Base-by-base conservation (phyloP, 2,329 filamentous ascomycete species). In the Metarhizium anisopliae region DNA sequence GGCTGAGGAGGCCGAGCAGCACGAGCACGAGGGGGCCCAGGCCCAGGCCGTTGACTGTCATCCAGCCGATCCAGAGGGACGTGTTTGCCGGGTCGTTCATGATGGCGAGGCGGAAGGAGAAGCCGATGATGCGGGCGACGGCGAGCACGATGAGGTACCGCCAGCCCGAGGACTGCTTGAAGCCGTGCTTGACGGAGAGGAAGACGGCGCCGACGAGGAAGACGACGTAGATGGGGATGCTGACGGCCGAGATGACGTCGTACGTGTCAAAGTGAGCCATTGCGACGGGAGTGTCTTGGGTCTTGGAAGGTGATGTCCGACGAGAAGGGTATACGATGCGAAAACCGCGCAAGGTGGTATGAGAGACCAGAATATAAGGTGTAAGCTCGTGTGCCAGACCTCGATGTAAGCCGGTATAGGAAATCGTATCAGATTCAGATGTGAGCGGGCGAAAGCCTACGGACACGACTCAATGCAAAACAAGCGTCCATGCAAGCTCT, bases 141-240 rank as follows among this genome's bases (percentile, higher is more conserved):
- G 83, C 74, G 14, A 83, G 73, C 30, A 86, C 75, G 14, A 86
- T 71, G 62, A 86, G 78, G 10, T 84, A 74, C 25, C 83, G 76
- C 51, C 82, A 85, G 4, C 83, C 83, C 16, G 79, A 79, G 8
- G 84, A 77, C 74, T 84, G 82, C 4, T 70, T 62, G 65, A 77
- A 79, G 78, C 83, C 69, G 55, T 72, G 68, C 14, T 61, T 65
- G 56, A 61, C 80, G 11, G 80, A 82, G 55, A 85, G 58, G 42
- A 64, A 53, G 54, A 72, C 54, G 42, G 62, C 64, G 18, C 63
- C 63, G 49, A 59, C 50, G 47, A 72, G 62, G 53, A 66, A 63
- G 56, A 65, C 55, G 25, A 61, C 25, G 59, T 67, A 70, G 56
- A 70, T 47, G 56, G 63, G 47, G 35, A 71, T 62, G 36, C 70